Evolutionary conservation across 345 rosid genomes (phyloP).

Genomic region (Hibiscus tridactylites): DNA sequence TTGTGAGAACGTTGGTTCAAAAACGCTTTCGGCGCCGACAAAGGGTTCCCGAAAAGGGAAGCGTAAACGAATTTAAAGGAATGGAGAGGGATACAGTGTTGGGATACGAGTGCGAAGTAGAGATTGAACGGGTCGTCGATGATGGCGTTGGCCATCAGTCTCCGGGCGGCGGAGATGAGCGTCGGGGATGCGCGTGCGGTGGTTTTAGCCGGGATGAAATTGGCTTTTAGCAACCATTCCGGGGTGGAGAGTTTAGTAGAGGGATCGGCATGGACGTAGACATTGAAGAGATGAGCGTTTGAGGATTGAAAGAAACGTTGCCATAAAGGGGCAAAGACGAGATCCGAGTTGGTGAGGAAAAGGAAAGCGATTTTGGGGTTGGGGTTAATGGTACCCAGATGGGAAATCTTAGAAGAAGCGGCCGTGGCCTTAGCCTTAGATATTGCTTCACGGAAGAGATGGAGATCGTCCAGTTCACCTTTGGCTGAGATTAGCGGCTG

Average conservation of each 20-base stretch:
- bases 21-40: slow-evolving; percentile 20
- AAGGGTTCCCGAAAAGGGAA: slow-evolving; percentile 39
- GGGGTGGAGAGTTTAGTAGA: slow-evolving; percentile 16
- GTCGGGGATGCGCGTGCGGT: slow-evolving; percentile 72
- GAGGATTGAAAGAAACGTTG: slow-evolving; percentile 45
- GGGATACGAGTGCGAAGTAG: slow-evolving; percentile 76
- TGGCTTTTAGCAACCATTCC: slow-evolving; percentile 28
- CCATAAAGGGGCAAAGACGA: slow-evolving; percentile 70
- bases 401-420: slow-evolving; percentile 27
- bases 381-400: slow-evolving; percentile 27
- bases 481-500: slow-evolving; percentile 13
- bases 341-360: slow-evolving; percentile 84
- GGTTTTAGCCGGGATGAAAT: slow-evolving; percentile 47
- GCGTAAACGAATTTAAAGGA: slow-evolving; percentile 54
- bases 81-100: slow-evolving; percentile 78
- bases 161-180: slow-evolving; percentile 62
- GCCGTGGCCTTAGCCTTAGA: slow-evolving; percentile 15
- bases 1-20: slow-evolving; percentile 25
- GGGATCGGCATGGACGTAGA: slow-evolving; percentile 80
- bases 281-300: slow-evolving; percentile 44
- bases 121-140: slow-evolving; percentile 71
- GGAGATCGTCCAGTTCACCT: slow-evolving; percentile 52
- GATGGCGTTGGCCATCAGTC: slow-evolving; percentile 65
- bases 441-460: slow-evolving; percentile 41
- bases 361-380: slow-evolving; percentile 81